Evolutionary conservation across 768 basidiomycete species (phyloP), one percentile per base, ranked within the genome.

Genomic region (Nevesoporus exiguus): DNA sequence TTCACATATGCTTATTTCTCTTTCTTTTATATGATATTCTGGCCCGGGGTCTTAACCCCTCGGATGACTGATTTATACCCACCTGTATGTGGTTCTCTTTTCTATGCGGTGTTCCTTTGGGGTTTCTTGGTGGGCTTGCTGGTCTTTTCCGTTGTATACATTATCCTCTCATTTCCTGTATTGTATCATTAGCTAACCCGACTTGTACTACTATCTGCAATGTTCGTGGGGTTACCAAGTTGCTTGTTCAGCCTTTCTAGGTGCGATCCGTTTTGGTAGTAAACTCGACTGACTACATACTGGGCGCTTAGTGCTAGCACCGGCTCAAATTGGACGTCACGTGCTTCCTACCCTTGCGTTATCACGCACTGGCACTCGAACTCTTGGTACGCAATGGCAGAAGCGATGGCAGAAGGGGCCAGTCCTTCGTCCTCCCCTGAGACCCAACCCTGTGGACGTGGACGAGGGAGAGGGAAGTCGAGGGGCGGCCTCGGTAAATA

Each of bases 401-500:
- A 68, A 25, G 34, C 48, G n/a, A 61, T 61, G 60, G 45, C 52
- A 1, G 61, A 68, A 25, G n/a, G n/a, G n/a, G 33, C 49, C 30
- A 57, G 7, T 13, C n/a, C 57, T 3, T 49, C 65, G 27, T 27
- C 31, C 14, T 33, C 58, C 3, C 37, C 57, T 0, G 57, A 62
- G 25, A 53, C 22, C n/a, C 56, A 59, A n/a, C 30, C 59, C 42
- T 66, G 54, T 29, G 61, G 69, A 9, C 76, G 82, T 3, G 77
- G 76, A 3, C 61, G 80, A 52, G 82, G 82, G 0, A 70, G 81
- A 53, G 77, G 81, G 24, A 80, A 77, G 62, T 81, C 83, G 48
- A 77, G 86, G 49, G 87, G 88, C 1, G 86, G 86, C 2, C 71
- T 83, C 3, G 88, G 88, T 0, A 90, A 90, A 70, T 86, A 85